Evolutionary conservation across 1,284 basidiomycete species (phyloP).

Genomic region (Boletus sp.): DNA sequence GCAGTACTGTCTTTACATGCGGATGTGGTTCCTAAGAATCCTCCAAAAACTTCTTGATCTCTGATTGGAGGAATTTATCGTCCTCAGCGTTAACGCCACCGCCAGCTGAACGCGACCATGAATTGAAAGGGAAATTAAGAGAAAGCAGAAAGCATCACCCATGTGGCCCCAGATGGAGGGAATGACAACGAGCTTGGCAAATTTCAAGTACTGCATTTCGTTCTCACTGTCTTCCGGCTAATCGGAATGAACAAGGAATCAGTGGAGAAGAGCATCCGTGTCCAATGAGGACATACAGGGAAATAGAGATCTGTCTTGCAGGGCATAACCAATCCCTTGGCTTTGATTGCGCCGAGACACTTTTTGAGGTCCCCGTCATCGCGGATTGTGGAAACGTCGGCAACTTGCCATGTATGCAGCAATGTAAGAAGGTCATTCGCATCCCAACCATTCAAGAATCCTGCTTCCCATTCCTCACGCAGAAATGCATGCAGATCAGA

Average conservation of each 20-base stretch:
- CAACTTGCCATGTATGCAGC: constrained; percentile 30
- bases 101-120: constrained; percentile 39
- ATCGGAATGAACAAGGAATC: neutral
- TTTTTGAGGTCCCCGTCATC: constrained; percentile 24
- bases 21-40: constrained; percentile 20
- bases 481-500: constrained; percentile 54
- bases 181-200: constrained; percentile 52
- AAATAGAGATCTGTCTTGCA: constrained; percentile 56
- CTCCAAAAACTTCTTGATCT: constrained; percentile 45
- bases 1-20: constrained; percentile 15
- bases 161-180: constrained; percentile 62
- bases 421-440: constrained; percentile 45
- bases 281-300: constrained; percentile 41
- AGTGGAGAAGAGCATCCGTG: neutral
- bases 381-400: constrained; percentile 28
- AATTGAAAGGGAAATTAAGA: neutral
- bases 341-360: constrained; percentile 27
- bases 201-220: constrained; percentile 50
- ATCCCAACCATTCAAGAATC: constrained; percentile 52
- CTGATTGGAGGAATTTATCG: constrained; percentile 42
- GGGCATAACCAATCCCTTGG: constrained; percentile 32
- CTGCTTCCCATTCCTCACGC: constrained; percentile 55
- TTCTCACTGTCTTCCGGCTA: constrained; percentile 61
- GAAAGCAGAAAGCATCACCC: constrained; percentile 37
- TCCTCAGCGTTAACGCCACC: constrained; percentile 44